phyloP scores from a whole-genome alignment of 2,329 filamentous ascomycete species.

The Neospermospora avenae region DNA sequence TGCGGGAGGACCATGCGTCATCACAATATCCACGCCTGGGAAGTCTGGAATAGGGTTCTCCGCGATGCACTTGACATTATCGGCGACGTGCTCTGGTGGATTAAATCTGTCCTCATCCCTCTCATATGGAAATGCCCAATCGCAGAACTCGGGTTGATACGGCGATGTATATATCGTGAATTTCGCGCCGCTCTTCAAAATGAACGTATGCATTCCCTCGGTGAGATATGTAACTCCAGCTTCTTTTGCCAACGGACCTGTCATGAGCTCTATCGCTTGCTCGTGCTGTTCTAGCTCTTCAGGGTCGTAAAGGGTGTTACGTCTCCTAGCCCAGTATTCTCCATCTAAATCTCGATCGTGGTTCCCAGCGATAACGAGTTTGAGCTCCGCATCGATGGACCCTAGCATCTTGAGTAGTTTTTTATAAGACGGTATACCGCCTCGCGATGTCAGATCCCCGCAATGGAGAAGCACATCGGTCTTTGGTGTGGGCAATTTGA shows the following conservation, averaged over 20 bases:
- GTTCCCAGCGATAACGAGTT: conserved; percentile 61
- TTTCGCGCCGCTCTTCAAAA: conserved; percentile 29
- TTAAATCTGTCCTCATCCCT: conserved; percentile 33
- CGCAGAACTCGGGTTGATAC: conserved; percentile 34
- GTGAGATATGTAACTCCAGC: conserved; percentile 34
- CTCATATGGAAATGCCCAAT: conserved; percentile 34
- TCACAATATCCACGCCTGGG: conserved; percentile 47
- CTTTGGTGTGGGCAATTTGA: conserved; percentile 22
- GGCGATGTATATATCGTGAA: conserved; percentile 36
- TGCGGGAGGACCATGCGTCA: conserved; percentile 59
- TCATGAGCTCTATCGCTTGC: conserved; percentile 25
- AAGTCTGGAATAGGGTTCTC: conserved; percentile 25
- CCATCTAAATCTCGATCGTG: conserved; percentile 58
- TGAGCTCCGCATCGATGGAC: conserved; percentile 49
- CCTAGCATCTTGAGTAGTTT: conserved; percentile 28
- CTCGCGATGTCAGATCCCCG: conserved; percentile 38
- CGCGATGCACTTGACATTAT: conserved; percentile 19
- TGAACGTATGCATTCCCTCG: conserved; percentile 34
- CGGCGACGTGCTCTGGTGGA: conserved; percentile 10
- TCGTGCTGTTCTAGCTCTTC: conserved; percentile 15
- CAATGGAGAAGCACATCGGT: conserved; percentile 41
- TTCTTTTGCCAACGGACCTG: conserved; percentile 22
- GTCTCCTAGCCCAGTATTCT: conserved; percentile 12
- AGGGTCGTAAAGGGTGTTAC: conserved; percentile 19
- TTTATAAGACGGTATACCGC: conserved; percentile 33